Evolutionary conservation across 306 rosid genomes (phyloP), one percentile per base, ranked within the genome.

Genomic region (Castanea mollissima): DNA sequence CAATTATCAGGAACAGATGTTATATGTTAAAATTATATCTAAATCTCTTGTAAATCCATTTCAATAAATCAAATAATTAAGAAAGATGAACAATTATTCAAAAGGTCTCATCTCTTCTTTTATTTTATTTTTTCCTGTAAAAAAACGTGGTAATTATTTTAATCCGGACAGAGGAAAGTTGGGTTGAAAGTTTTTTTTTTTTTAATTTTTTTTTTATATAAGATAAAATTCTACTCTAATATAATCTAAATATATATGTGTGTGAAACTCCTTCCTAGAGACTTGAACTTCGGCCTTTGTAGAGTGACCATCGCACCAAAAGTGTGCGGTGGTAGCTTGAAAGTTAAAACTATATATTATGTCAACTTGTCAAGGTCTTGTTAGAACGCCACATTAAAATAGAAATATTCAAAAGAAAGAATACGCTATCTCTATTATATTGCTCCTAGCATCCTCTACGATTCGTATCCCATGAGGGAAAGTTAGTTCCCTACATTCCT

Each of bases 101-200:
- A 32, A 77, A 27, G 19, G n/a, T 56, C n/a, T 69, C 9, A 15
- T 55, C 16, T 49, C 14, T 38, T n/a, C 3, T 10, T 49, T 49
- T 49, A 11, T 49, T 35, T 10, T 49, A 11, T 49, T 49, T 10
- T 49, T 10, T 49, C 16, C 4, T 18, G 8, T 54, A 9, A 3
- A 51, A 31, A 65, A 82, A 74, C 65, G 85, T 82, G 79, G 58
- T 65, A 41, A 41, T 41, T 14, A 57, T 12, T 82, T 77, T 57
- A 62, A 78, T 55, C 56, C 29, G 75, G 75, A 41, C 67, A 65
- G 8, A 41, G 27, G 32, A 78, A 41, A 55, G 59, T 70, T 12
- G 76, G 69, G 49, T 8, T 16, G 20, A 44, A 25, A 25, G 27
- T 25, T 25, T 23, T 23, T 23, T 23, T 21, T 21, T 23, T 23